Conservation (phyloP, 306 rosid species). For the Citrullus colocynthis region DNA sequence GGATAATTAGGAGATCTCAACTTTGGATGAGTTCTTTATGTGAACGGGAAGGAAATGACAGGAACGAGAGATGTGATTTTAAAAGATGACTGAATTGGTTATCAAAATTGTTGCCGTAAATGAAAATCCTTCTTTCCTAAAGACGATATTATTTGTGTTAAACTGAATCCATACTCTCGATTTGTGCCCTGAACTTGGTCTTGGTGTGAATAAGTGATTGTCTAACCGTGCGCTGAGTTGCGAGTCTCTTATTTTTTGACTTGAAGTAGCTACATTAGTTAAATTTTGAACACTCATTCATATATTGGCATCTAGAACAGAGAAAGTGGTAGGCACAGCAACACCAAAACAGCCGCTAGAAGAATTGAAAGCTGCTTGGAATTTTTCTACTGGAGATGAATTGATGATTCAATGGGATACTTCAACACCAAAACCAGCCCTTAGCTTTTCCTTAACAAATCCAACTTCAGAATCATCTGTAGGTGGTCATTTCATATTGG, state of each 20-base stretch:
- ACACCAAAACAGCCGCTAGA: constrained; percentile 61
- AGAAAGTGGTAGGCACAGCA: constrained; percentile 78
- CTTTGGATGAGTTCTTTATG: neutral
- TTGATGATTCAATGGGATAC: constrained; percentile 51
- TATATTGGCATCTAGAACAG: constrained; percentile 67
- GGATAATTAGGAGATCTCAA: too few species aligned
- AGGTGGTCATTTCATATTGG: constrained; percentile 6
- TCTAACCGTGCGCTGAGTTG: neutral
- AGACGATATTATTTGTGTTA: neutral
- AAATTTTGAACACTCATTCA: constrained; percentile 14
- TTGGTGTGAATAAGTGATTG: neutral
- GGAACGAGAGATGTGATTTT: neutral
- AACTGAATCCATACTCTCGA: neutral
- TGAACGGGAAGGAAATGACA: neutral
- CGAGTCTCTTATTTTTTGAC: neutral
- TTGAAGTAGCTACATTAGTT: neutral
- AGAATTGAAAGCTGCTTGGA: constrained; percentile 64
- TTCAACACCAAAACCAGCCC: constrained; percentile 34
- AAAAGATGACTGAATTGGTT: neutral
- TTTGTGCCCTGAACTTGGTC: too few species aligned
- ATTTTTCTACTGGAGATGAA: constrained; percentile 71
- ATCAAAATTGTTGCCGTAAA: neutral
- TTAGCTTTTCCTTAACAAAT: constrained; percentile 43
- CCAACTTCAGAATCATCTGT: constrained; percentile 49
- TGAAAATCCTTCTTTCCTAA: neutral